Evolutionary conservation across 2,329 filamentous ascomycete genomes (phyloP), one percentile per base, ranked within the genome.

Genomic region (Botryosphaeria dothidea): DNA sequence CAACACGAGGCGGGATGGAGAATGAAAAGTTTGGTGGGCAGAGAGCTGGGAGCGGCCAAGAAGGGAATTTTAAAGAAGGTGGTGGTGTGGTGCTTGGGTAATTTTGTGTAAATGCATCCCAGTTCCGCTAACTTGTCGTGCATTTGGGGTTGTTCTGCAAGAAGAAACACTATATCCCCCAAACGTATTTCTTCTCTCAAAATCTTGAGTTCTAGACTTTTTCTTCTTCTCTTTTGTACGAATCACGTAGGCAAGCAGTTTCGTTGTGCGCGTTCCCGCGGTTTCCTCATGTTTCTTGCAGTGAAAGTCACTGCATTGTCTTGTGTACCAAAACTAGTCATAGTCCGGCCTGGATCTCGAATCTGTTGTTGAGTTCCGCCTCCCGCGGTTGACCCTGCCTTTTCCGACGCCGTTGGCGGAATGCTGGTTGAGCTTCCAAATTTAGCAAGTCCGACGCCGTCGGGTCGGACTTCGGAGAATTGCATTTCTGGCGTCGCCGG

Each of bases 371-470:
- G 11, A 21, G 27, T n/a, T 34, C 27, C 21, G 21, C 23, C 49
- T 21, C 21, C 9, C 23, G 45, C 8, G 8, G 3, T 3, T 19
- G 15, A 38, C 27, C 52, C 43, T 51, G 71, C 77, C 65, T 79
- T 80, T 71, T 83, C 80, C n/a, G 79, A 80, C 0, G 80, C n/a
- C n/a, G n/a, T n/a, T n/a, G n/a, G n/a, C 31, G 34, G 52, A 41
- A 23, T 36, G 36, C 15, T 23, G 54, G 52, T 21, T 56, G 31
- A 38, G 21, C 9, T 41, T 25, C 54, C 54, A 58, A 43, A 43
- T 58, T 45, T 58, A 58, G 54, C 23, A 58, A 45, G 19, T 25
- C 54, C 54, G 54, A 58, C 21, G 34, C 21, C 34, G 5, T 21
- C 17, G 29, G 27, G n/a, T 27, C 52, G 52, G 52, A 41, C 52